phyloP scores from a whole-genome alignment of 1,139 yeast genomes.

The Ogataea hybrid region DNA sequence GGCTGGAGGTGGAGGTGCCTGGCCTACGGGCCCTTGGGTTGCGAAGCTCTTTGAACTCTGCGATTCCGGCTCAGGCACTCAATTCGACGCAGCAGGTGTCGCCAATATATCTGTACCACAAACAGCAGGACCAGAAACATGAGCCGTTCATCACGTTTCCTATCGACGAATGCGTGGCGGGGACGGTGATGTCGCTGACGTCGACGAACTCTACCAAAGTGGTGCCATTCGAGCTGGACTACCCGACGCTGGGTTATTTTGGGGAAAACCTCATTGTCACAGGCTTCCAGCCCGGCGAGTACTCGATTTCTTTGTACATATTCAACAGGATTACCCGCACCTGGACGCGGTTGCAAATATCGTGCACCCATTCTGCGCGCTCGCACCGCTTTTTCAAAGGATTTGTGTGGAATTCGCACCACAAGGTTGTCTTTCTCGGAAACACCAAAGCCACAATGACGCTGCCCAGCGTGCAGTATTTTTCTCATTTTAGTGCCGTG shows the following conservation, averaged over 20 bases:
- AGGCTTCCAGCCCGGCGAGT: constrained; percentile 55
- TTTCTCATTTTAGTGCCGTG: constrained; percentile 56
- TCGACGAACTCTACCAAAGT: constrained; percentile 9
- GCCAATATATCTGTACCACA: constrained; percentile 4
- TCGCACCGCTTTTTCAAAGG: constrained; percentile 66
- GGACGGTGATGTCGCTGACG: constrained; percentile 2
- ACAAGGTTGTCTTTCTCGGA: constrained; percentile 59
- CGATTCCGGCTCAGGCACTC: constrained; percentile 1
- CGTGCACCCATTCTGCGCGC: constrained; percentile 54
- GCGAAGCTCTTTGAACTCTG: constrained; percentile 10
- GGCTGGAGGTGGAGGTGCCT: neutral
- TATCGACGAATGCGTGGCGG: constrained; percentile 1
- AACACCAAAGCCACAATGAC: constrained; percentile 46
- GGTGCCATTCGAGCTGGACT: constrained; percentile 40
- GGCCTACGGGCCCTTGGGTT: neutral
- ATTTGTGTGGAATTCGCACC: constrained; percentile 74
- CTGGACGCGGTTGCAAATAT: constrained; percentile 62
- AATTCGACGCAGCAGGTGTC: neutral
- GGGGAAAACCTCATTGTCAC: constrained; percentile 62
- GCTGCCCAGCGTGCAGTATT: constrained; percentile 55
- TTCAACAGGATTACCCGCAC: constrained; percentile 60
- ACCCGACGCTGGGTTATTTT: constrained; percentile 60
- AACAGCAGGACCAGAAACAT: neutral
- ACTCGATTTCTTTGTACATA: constrained; percentile 54
- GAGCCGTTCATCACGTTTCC: constrained; percentile 23